These are phyloP conservation scores for Cladosporium cucumerinum DNA, from an alignment of 2,329 filamentous ascomycete genomes.

Conservation along the genomic window DNA sequence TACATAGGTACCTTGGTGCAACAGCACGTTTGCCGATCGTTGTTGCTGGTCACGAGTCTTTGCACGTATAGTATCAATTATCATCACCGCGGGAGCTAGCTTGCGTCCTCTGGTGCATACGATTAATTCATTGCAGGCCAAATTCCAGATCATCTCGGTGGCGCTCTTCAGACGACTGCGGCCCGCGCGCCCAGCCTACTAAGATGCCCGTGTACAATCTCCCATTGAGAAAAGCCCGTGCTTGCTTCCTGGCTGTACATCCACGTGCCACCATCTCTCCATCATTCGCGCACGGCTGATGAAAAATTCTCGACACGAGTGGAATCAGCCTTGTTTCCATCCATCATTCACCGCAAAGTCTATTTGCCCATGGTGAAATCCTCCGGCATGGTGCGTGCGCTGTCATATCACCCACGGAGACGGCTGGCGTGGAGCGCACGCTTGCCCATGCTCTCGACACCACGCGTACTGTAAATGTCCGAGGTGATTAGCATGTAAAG, in stretches of 20 bases:
- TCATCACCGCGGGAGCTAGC: not conserved
- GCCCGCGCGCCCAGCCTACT: not conserved
- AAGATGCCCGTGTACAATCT: not conserved
- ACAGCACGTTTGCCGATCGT: not conserved
- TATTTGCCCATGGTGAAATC: not conserved
- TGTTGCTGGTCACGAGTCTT: not conserved
- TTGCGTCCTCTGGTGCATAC: not conserved
- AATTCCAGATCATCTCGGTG: no score
- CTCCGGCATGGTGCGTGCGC: not conserved
- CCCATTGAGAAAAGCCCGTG: not conserved
- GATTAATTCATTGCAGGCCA: no score
- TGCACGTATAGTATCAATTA: not conserved
- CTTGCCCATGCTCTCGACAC: not conserved
- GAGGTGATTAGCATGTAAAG: not conserved
- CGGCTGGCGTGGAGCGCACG: not conserved
- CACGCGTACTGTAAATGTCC: not conserved
- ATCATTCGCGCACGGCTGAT: not conserved
- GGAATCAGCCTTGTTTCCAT: not conserved
- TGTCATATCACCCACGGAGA: not conserved
- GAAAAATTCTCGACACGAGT: not conserved
- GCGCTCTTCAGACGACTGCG: no score
- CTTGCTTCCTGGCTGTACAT: not conserved
- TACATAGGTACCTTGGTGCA: not conserved
- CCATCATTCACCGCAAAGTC: not conserved
- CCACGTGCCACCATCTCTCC: not conserved